Conservation (phyloP, 177 flowering plant species). For the Vitis hybrid region DNA sequence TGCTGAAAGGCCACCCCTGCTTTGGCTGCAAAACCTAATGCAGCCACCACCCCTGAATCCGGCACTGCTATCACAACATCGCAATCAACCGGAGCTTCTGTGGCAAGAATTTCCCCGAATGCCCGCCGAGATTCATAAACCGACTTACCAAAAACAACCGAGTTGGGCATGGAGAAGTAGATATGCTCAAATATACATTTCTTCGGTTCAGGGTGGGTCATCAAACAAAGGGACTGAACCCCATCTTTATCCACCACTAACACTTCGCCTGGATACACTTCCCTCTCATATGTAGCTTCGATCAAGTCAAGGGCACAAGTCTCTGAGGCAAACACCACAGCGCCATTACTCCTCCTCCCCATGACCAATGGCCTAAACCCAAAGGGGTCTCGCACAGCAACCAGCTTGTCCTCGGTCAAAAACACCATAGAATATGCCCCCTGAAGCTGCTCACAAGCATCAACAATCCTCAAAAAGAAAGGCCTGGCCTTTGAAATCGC, state of each 20-base stretch:
- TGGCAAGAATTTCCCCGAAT: constrained; percentile 57
- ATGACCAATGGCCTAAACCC: constrained; percentile 90
- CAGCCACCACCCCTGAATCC: constrained; percentile 90
- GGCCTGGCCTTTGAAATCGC: constrained; percentile 76
- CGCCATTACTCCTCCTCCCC: constrained; percentile 86
- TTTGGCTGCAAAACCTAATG: constrained; percentile 79
- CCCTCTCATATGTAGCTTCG: constrained; percentile 82
- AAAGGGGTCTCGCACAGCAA: constrained; percentile 80
- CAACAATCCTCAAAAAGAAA: constrained; percentile 66
- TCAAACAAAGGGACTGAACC: constrained; percentile 54
- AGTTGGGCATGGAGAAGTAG: constrained; percentile 74
- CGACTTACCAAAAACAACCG: constrained; percentile 67
- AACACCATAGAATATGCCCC: constrained; percentile 95
- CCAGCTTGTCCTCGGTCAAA: constrained; percentile 71
- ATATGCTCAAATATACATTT: constrained; percentile 87
- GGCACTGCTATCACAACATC: constrained; percentile 95
- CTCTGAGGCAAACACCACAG: constrained; percentile 85
- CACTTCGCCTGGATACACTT: constrained; percentile 88
- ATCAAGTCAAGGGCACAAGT: constrained; percentile 87
- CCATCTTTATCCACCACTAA: constrained; percentile 73
- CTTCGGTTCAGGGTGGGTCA: constrained; percentile 57
- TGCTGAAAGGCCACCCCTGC: constrained; percentile 83
- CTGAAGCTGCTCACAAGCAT: constrained; percentile 79
- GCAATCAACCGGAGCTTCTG: constrained; percentile 80
- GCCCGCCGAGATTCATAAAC: constrained; percentile 64